Evolutionary conservation across 1,284 basidiomycete genomes (phyloP).

Genomic region (Tylopilus sp.): DNA sequence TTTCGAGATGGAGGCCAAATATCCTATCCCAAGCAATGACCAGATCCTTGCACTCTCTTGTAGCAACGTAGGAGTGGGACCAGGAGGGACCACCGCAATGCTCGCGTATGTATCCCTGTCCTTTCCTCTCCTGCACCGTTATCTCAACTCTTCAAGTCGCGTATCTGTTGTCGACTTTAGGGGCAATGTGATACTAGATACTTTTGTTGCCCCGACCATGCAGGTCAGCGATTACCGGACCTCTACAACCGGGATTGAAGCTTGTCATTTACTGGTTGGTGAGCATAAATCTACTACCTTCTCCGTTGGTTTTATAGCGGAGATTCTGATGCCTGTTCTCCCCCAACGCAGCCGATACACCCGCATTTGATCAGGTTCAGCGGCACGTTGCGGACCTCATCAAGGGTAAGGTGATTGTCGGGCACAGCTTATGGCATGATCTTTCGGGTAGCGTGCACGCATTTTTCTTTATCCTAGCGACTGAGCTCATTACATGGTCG

Average conservation of each 20-base stretch:
- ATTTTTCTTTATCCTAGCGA: slow-evolving; percentile 10
- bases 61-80: slow-evolving; percentile 67
- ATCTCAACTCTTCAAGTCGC: slow-evolving; percentile 40
- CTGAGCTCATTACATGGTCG: slow-evolving; percentile 12
- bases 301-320: slow-evolving; percentile 2
- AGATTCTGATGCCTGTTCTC: slow-evolving; percentile 4
- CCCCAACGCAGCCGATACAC: slow-evolving; percentile 25
- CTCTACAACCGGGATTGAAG: slow-evolving; percentile 64
- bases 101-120: slow-evolving; percentile 53
- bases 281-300: slow-evolving; percentile 19
- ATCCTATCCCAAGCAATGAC: slow-evolving; percentile 38
- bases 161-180: slow-evolving; percentile 62
- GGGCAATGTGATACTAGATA: slow-evolving; percentile 55
- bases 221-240: slow-evolving; percentile 72
- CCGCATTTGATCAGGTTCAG: slow-evolving; percentile 57
- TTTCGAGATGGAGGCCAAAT: slow-evolving; percentile 32
- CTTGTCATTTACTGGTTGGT: slow-evolving; percentile 51
- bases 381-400: slow-evolving; percentile 58
- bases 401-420: slow-evolving; percentile 64
- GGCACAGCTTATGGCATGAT: slow-evolving; percentile 75
- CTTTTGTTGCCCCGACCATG: slow-evolving; percentile 65
- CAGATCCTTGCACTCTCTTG: slow-evolving; percentile 54
- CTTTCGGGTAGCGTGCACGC: slow-evolving; percentile 54
- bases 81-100: slow-evolving; percentile 73
- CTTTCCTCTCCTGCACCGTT: slow-evolving; percentile 6